Evolutionary conservation across 2,329 filamentous ascomycete genomes (phyloP).

Genomic region (Penicillium sp.): DNA sequence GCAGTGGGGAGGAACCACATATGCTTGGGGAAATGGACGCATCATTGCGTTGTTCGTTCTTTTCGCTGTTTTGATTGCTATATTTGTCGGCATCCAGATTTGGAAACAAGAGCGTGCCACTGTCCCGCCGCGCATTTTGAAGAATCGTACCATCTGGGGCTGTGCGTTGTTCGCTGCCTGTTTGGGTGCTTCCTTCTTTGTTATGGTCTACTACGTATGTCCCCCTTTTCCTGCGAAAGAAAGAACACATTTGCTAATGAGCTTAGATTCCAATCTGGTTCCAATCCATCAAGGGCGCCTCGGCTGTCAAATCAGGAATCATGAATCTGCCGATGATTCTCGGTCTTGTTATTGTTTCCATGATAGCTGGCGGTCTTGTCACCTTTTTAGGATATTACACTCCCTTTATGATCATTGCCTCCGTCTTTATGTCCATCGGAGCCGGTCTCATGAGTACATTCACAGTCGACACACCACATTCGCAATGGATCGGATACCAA

Average conservation of each 20-base stretch:
- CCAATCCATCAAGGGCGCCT: constrained; percentile 34
- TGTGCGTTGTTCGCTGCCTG: constrained; percentile 40
- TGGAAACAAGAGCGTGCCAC: constrained; percentile 35
- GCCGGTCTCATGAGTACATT: constrained; percentile 31
- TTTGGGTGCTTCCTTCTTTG: neutral
- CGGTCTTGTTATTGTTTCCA: constrained; percentile 23
- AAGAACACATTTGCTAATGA: too few relatives aligned
- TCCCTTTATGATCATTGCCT: constrained; percentile 25
- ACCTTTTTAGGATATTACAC: constrained; percentile 24
- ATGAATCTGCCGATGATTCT: constrained; percentile 42
- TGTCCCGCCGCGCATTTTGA: constrained; percentile 43
- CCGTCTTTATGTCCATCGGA: constrained; percentile 24
- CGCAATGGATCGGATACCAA: constrained; percentile 25
- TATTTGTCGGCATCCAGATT: constrained; percentile 34
- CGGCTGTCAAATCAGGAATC: constrained; percentile 33
- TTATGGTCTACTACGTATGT: constrained; percentile 41
- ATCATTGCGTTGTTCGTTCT: constrained; percentile 49
- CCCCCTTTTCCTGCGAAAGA: too few relatives aligned
- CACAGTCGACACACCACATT: constrained; percentile 18
- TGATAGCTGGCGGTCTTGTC: constrained; percentile 27
- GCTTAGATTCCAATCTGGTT: constrained; percentile 48
- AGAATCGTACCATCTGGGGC: constrained; percentile 41
- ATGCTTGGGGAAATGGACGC: constrained; percentile 41
- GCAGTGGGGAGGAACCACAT: constrained; percentile 37
- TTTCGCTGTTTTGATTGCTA: constrained; percentile 46